A percentile compares a stretch with the other conserved stretches of the same genome.
Evolutionary conservation across 1,139 yeast genomes (phyloP).

Genomic region (Pichia kudriavzevii): DNA sequence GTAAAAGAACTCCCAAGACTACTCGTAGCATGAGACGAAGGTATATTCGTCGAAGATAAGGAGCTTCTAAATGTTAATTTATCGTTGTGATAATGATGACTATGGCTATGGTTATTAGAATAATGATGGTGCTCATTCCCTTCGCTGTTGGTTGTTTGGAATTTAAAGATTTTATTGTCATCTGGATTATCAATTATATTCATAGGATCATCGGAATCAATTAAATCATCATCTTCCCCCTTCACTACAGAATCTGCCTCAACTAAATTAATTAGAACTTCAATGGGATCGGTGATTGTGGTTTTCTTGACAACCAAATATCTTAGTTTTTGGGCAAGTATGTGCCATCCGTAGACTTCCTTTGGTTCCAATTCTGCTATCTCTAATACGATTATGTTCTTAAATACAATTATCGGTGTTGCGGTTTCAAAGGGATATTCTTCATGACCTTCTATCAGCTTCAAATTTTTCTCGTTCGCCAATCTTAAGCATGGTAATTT

Average conservation of each 20-base stretch:
- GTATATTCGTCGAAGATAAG: constrained; percentile 2
- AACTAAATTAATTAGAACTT: constrained; percentile 44
- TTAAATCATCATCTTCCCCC: constrained; percentile 16
- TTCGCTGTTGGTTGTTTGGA: constrained; percentile 9
- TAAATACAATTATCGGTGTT: constrained; percentile 54
- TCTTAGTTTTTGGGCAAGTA: constrained; percentile 46
- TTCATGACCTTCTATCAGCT: constrained; percentile 52
- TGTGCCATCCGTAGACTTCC: constrained; percentile 60
- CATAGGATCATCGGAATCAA: constrained; percentile 16
- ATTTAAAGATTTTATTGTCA: constrained; percentile 5
- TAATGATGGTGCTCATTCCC: not conserved
- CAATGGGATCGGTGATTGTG: constrained; percentile 44
- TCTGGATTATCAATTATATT: constrained; percentile 5
- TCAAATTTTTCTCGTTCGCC: constrained; percentile 52
- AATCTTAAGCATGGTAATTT: constrained; percentile 57
- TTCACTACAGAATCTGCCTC: constrained; percentile 48
- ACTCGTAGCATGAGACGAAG: constrained; percentile 10
- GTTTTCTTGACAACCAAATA: constrained; percentile 47
- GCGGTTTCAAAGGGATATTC: constrained; percentile 68
- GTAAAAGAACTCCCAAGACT: constrained; percentile 4
- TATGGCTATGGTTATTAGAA: too few species aligned
- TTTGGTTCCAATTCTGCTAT: constrained; percentile 54
- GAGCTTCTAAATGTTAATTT: constrained; percentile 1
- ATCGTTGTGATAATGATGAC: too few species aligned
- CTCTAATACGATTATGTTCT: constrained; percentile 56